Base-by-base conservation (phyloP, 2,329 filamentous ascomycete species). In the Ophiostoma australiae region DNA sequence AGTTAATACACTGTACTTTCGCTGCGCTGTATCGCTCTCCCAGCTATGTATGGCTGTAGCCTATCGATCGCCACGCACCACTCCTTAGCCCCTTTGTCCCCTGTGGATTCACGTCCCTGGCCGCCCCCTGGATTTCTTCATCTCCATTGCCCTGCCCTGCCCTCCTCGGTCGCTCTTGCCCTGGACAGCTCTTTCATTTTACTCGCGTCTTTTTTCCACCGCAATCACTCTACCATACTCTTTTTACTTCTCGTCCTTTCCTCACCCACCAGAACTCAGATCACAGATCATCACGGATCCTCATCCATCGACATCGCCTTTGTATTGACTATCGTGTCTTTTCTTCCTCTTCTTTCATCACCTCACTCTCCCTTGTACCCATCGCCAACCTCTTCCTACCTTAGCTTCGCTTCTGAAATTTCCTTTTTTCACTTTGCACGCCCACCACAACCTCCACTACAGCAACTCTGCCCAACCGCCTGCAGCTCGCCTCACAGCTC, bases 41-140 rank as follows among this genome's bases (percentile, higher is more conserved):
- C 27, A 41, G 13, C 58, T 17, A 33, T 11, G 17, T 13, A 20
- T 63, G 5, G 52, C 52, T 58, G 52, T 58, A 58, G 23, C 52
- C 70, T 63, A 55, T 69, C 44, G 52, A 69, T 71, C 68, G 67
- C 61, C 68, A 67, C 70, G 61, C 48, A 67, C 61, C 67, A 33
- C 52, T 63, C 52, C 35, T 61, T 44, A 13, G n/a, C 23, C 33
- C 68, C 33, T 67, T 69, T 55, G 48, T 61, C 65, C 37, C 70
- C 70, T 70, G 48, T 68, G 37, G 17, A 35, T 52, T 69, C 44
- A 10, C 8, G 7, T 27, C 65, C 23, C 35, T 58, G 52, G 52
- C 17, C 8, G 17, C 20, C 44, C 71, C 67, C 71, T 69, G 66
- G 55, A 67, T 67, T 70, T 55, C 39, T 70, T 70, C 55, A 39